Percentiles rank a stretch among this genome's conserved stretches.
These are phyloP conservation scores for Aegilops sharonensis DNA, from an alignment of 176 grass and related monocot species.

Conservation along the genomic window DNA sequence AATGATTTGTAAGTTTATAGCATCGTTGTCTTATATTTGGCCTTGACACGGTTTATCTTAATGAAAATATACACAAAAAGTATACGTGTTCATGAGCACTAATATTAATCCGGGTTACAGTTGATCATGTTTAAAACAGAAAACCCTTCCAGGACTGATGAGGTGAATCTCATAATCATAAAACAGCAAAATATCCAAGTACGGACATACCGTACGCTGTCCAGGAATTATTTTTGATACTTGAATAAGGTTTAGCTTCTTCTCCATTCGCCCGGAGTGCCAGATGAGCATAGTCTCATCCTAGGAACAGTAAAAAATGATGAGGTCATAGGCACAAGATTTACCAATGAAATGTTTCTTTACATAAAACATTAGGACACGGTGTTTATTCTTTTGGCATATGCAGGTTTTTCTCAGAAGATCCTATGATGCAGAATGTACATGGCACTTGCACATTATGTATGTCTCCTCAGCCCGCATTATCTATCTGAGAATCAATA, in stretches of 20 bases:
- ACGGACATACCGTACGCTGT: constrained; percentile 63
- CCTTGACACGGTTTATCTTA: neutral
- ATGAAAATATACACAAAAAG: neutral
- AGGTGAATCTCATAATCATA: constrained; percentile 15
- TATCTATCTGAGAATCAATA: neutral
- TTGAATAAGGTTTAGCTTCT: constrained; percentile 61
- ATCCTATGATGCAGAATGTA: neutral
- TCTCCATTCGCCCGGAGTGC: constrained; percentile 69
- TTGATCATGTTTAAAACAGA: neutral
- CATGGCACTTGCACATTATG: neutral
- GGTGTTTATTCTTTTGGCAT: neutral
- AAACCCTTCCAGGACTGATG: neutral
- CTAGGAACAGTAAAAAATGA: constrained; percentile 37
- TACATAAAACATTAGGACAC: neutral
- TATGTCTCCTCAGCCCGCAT: neutral
- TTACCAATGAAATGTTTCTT: neutral
- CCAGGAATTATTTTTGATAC: constrained; percentile 85
- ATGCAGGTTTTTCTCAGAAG: neutral
- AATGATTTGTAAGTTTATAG: no score
- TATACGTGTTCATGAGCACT: neutral
- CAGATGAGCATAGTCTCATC: constrained; percentile 66
- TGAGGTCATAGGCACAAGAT: neutral
- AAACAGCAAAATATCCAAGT: neutral
- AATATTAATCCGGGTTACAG: neutral
- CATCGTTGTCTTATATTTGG: neutral